phyloP scores from a whole-genome alignment of 352 stramenopile genomes.

The Albugo laibachii region DNA sequence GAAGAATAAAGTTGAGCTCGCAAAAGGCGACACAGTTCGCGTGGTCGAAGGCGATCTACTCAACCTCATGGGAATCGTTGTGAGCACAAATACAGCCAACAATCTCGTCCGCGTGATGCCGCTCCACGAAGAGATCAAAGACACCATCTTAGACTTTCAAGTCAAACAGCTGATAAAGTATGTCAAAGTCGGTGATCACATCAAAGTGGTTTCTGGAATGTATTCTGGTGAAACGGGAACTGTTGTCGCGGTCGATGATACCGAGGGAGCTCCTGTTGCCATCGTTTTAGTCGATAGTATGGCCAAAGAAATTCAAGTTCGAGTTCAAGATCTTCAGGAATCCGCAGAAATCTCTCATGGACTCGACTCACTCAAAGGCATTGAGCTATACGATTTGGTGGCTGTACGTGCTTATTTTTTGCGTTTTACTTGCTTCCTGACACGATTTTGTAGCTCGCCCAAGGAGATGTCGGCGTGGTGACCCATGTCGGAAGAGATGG shows the following conservation, averaged over 20 bases:
- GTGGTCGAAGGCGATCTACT: slow-evolving; percentile 76
- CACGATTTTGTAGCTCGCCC: slow-evolving; percentile 23
- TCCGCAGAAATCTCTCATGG: slow-evolving; percentile 78
- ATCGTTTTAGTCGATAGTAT: slow-evolving; percentile 81
- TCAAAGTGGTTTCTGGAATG: slow-evolving; percentile 79
- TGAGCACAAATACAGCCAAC: slow-evolving; percentile 77
- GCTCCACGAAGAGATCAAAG: slow-evolving; percentile 80
- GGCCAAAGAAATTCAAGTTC: slow-evolving; percentile 81
- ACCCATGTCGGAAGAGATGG: slow-evolving; percentile 77
- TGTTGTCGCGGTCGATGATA: slow-evolving; percentile 75
- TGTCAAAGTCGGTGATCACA: slow-evolving; percentile 82
- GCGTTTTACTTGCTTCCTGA: neutral
- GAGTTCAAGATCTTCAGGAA: slow-evolving; percentile 77
- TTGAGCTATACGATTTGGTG: slow-evolving; percentile 80
- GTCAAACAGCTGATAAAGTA: slow-evolving; percentile 81
- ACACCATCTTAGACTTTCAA: slow-evolving; percentile 80
- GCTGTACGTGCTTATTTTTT: slow-evolving; percentile 16
- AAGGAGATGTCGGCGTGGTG: slow-evolving; percentile 79
- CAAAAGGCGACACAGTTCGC: slow-evolving; percentile 74
- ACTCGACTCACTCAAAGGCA: slow-evolving; percentile 78
- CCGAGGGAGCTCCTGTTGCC: slow-evolving; percentile 55
- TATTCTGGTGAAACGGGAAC: slow-evolving; percentile 81
- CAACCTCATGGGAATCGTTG: slow-evolving; percentile 80
- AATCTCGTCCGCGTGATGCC: slow-evolving; percentile 79
- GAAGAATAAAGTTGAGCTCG: slow-evolving; percentile 81